Evolutionary conservation across 2,329 filamentous ascomycete species (phyloP).

Genomic region (Macrophomina tecta): DNA sequence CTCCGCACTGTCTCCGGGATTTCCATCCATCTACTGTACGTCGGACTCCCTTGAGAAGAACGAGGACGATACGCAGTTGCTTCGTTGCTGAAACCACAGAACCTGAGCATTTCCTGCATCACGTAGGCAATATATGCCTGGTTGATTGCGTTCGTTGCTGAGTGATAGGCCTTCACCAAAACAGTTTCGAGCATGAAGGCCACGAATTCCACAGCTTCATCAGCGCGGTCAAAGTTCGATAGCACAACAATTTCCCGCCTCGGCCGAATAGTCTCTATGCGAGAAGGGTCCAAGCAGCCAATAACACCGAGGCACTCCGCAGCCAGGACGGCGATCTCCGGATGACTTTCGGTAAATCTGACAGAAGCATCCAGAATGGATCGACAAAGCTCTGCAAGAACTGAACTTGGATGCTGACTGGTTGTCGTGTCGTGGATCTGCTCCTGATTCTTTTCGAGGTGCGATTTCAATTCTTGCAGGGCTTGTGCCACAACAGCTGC

Average conservation of each 20-base stretch:
- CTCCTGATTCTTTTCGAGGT: slow-evolving; percentile 74
- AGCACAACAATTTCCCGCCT: slow-evolving; percentile 84
- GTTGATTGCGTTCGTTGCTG: slow-evolving; percentile 82
- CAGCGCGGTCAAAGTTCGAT: slow-evolving; percentile 79
- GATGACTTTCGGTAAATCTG: slow-evolving; percentile 73
- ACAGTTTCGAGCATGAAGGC: slow-evolving; percentile 85
- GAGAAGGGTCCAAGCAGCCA: slow-evolving; percentile 89
- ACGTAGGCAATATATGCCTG: slow-evolving; percentile 93
- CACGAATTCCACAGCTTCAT: slow-evolving; percentile 85
- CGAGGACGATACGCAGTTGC: slow-evolving; percentile 56
- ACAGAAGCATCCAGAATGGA: slow-evolving; percentile 84
- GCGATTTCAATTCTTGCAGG: slow-evolving; percentile 75
- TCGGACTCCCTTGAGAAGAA: slow-evolving; percentile 62
- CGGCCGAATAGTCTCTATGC: slow-evolving; percentile 78
- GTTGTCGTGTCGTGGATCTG: slow-evolving; percentile 80
- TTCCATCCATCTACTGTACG: slow-evolving; percentile 76
- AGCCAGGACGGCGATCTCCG: slow-evolving; percentile 73
- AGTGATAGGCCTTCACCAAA: slow-evolving; percentile 88
- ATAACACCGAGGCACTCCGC: slow-evolving; percentile 86
- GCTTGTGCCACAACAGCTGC: slow-evolving; percentile 83
- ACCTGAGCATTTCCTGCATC: slow-evolving; percentile 88
- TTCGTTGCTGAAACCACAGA: slow-evolving; percentile 72
- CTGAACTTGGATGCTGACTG: slow-evolving; percentile 80
- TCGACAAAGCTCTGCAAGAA: slow-evolving; percentile 74
- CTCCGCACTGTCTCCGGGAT: slow-evolving; percentile 80